Percentiles rank a stretch among this genome's conserved stretches.
phyloP scores from a whole-genome alignment of 345 rosid genomes.

The Eucalyptus sp. region DNA sequence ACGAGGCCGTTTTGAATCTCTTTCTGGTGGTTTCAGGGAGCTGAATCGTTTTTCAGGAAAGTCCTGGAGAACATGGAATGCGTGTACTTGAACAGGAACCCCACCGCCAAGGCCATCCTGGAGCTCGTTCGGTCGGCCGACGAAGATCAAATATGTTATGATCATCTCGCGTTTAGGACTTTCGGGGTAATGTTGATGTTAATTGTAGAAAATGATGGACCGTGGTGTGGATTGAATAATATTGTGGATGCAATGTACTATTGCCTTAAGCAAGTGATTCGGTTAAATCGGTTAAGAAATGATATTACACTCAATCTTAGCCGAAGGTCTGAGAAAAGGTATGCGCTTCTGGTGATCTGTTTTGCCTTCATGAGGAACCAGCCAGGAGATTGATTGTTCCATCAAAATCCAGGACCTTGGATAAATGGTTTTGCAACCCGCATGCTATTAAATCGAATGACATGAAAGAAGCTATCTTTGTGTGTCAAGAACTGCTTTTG shows the following conservation, averaged over 20 bases:
- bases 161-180: slow-evolving; percentile 89
- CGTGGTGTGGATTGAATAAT: neutral
- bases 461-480: neutral
- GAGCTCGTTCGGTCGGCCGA: slow-evolving; percentile 53
- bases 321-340: neutral
- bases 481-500: neutral
- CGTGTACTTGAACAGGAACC: slow-evolving; percentile 64
- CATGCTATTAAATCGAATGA: neutral
- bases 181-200: slow-evolving; percentile 51
- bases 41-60: slow-evolving; percentile 60
- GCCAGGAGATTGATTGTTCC: neutral
- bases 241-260: neutral
- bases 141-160: slow-evolving; percentile 52
- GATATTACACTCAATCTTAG: neutral
- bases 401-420: neutral
- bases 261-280: neutral
- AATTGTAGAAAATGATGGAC: neutral
- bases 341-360: neutral
- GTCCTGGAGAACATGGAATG: slow-evolving; percentile 58
- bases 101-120: slow-evolving; percentile 75
- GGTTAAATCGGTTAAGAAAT: neutral
- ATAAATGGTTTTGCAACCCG: neutral
- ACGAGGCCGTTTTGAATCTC: neutral
- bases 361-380: neutral
- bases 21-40: slow-evolving; percentile 14